Base-by-base conservation (phyloP, 768 basidiomycete genomes). In the Cystobasidiopsis lactophilus region DNA sequence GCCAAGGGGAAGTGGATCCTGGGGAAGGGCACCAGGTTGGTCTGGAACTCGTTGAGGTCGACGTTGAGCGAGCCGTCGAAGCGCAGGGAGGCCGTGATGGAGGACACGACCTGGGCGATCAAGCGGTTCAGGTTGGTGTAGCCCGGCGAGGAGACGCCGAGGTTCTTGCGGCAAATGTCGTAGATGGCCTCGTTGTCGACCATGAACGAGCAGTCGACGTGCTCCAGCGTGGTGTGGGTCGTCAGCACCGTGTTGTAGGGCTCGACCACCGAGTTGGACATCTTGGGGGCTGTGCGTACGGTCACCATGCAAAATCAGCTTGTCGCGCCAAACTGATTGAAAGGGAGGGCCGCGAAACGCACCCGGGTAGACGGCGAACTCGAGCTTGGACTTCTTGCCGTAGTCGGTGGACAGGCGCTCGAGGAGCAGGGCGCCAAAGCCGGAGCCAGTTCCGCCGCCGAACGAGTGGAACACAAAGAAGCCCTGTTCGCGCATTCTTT, bases 121-220 rank as follows among this genome's bases (percentile, higher is more conserved):
- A 98, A 72, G 52, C 93, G 73, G 72, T 98, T 96, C 57, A 96
- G 69, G 74, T 98, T 96, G 63, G 75, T 73, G 73, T 91, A 85
- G 63, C 85, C 81, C 16, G 93, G 93, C 31, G 75, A 80, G 26
- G 73, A 64, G 59, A 95, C 82, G 59, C 76, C 77, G 53, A 96
- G 74, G 66, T 82, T 88, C 70, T 82, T 79, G 75, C 93, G 89
- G 83, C 91, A 96, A 66, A 96, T 96, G 66, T 95, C 89, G 69
- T 91, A 96, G 66, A 96, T 96, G 50, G 69, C 93, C 69, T 98
- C 89, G 66, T 98, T 98, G 66, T 98, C 93, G 57, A 98, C 93
- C 91, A 98, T 96, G 75, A 98, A 98, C 35, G 93, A 95, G 69
- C 93, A 98, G 72, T 98, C 93, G n/a, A 93, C 93, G 71, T 98